Percentiles rank a stretch among this genome's conserved stretches.
Evolutionary conservation across 2,329 filamentous ascomycete species (phyloP).

Genomic region (Pestalotiopsis sp.): DNA sequence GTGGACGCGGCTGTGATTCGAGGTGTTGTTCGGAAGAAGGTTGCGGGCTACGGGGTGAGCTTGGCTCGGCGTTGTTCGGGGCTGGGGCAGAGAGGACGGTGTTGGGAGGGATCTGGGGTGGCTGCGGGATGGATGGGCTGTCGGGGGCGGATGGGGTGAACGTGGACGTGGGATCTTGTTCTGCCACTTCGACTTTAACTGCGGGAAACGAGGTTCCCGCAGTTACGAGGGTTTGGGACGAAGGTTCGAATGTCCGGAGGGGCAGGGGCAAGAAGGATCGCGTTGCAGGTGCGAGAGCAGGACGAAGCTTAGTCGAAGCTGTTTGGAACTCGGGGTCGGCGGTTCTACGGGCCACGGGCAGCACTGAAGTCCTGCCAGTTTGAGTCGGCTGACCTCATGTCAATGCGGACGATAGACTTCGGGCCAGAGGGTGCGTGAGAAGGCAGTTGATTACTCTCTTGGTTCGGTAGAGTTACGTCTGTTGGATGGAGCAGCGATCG

Average conservation of each 20-base stretch:
- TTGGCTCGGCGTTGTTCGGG: conserved; percentile 19
- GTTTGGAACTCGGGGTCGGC: background rate
- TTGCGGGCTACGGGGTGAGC: conserved; percentile 19
- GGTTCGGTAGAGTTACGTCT: background rate
- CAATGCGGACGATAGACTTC: conserved; percentile 10
- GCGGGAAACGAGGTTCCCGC: conserved; percentile 45
- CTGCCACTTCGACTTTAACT: conserved; percentile 67
- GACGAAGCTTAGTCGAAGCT: background rate
- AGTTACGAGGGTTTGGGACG: conserved; percentile 19
- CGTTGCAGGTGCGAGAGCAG: background rate
- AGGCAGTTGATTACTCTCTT: background rate
- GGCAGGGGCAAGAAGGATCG: background rate
- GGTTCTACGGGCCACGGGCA: background rate
- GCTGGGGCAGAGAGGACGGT: conserved; percentile 43
- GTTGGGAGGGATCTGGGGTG: conserved; percentile 48
- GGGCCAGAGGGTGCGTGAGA: background rate
- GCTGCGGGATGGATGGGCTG: conserved; percentile 61
- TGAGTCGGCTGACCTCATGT: conserved; percentile 12
- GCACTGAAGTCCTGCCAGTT: conserved; percentile 7
- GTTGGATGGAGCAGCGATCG: background rate
- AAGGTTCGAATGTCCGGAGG: background rate
- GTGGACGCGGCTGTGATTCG: conserved; percentile 19
- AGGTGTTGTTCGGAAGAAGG: conserved; percentile 16
- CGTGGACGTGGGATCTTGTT: conserved; percentile 55
- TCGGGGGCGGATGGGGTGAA: conserved; percentile 66